These are phyloP conservation scores for Gynostemma pentaphyllum DNA, from an alignment of 306 rosid genomes.

Conservation along the genomic window DNA sequence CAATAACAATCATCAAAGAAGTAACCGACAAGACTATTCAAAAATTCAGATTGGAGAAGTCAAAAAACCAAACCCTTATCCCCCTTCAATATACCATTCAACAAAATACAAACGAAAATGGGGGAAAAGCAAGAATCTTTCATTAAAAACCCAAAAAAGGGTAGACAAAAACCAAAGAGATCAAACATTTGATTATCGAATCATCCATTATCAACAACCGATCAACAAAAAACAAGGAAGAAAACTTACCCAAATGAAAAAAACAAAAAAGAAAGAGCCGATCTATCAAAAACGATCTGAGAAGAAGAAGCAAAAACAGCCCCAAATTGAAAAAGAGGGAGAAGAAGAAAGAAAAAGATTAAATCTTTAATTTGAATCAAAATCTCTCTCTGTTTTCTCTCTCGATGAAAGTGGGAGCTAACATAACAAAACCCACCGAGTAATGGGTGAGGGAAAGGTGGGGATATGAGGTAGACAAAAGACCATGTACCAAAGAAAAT, in stretches of 20 bases:
- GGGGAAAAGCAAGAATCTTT: neutral
- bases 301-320: conserved; percentile 1
- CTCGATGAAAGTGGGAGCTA: conserved; percentile 24
- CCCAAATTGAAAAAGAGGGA: neutral
- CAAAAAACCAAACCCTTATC: conserved; percentile 2
- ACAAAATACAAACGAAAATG: neutral
- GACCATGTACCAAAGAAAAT: conserved; percentile 15
- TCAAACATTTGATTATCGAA: neutral
- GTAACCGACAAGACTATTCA: conserved; percentile 3
- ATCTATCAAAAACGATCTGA: conserved; percentile 8
- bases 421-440: conserved; percentile 36
- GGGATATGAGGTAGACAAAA: conserved; percentile 30
- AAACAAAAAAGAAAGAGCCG: neutral
- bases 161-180: neutral
- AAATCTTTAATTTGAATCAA: too few species aligned
- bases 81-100: neutral
- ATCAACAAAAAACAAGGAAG: neutral
- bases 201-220: conserved; percentile 1
- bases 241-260: conserved; percentile 10
- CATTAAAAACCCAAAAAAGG: neutral
- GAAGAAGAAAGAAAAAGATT: too few species aligned
- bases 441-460: conserved; percentile 33
- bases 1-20: neutral
- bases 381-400: conserved; percentile 13
- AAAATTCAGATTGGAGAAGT: conserved; percentile 6